Conservation (phyloP, 163 green algal species). For the Coccomyxa subellipsoidea region DNA sequence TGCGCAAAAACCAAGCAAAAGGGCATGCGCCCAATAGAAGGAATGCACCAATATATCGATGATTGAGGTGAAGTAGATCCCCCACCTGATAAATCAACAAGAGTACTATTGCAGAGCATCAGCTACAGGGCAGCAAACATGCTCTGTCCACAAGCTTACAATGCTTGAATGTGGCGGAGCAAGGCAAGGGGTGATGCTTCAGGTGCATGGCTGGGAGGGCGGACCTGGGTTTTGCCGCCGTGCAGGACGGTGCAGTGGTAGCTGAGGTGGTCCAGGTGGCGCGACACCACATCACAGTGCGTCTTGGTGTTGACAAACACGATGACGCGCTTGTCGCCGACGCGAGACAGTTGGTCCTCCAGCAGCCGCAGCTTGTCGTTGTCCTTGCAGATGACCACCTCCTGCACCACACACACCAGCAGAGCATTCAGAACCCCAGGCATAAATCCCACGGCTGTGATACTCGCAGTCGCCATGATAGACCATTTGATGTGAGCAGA, state of each 20-base stretch:
- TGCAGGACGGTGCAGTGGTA: slow-evolving; percentile 82
- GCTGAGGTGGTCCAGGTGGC: slow-evolving; percentile 60
- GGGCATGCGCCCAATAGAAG: background rate
- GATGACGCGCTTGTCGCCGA: slow-evolving; percentile 59
- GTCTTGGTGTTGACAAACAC: slow-evolving; percentile 97
- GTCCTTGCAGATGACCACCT: slow-evolving; percentile 39
- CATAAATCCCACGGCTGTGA: too few relatives aligned
- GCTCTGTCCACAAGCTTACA: too few relatives aligned
- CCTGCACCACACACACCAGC: background rate
- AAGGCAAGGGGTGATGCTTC: too few relatives aligned
- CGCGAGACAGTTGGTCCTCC: slow-evolving; percentile 27
- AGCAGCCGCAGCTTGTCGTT: slow-evolving; percentile 82
- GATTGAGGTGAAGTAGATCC: too few relatives aligned
- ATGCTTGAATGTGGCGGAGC: too few relatives aligned
- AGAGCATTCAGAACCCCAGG: background rate
- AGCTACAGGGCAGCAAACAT: too few relatives aligned
- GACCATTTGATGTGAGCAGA: too few relatives aligned
- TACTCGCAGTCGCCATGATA: too few relatives aligned
- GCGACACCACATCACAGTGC: slow-evolving; percentile 77
- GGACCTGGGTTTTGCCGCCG: slow-evolving; percentile 86
- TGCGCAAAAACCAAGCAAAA: too few relatives aligned
- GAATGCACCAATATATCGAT: background rate
- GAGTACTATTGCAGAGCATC: too few relatives aligned
- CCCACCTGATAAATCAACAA: too few relatives aligned
- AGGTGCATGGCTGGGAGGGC: background rate